Percentiles rank a stretch among this genome's conserved stretches.
Conservation (phyloP, 2,329 filamentous ascomycete species). For the Stachybotrys elegans region DNA sequence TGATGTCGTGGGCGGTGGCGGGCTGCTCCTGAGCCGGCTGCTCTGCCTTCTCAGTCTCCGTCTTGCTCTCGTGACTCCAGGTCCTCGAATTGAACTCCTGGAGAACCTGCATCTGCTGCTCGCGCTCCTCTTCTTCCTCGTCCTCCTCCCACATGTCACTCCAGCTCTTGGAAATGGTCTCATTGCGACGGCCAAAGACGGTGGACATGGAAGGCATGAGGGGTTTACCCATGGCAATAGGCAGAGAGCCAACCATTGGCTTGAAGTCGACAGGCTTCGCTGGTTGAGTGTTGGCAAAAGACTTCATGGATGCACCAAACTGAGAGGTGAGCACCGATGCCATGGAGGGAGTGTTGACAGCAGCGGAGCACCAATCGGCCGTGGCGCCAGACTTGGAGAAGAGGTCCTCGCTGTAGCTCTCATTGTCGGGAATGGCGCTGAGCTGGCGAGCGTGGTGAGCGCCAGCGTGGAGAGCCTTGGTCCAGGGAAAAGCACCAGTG, state of each 20-base stretch:
- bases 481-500: conserved; percentile 87
- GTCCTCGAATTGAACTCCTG: conserved; percentile 68
- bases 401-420: conserved; percentile 77
- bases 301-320: conserved; percentile 75
- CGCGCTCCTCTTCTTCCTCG: conserved; percentile 61
- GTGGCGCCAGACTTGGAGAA: conserved; percentile 73
- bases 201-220: conserved; percentile 67
- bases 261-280: conserved; percentile 34
- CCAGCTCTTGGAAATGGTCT: conserved; percentile 95
- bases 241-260: conserved; percentile 63
- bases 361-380: conserved; percentile 73
- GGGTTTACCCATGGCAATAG: conserved; percentile 76
- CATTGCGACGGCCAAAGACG: conserved; percentile 72
- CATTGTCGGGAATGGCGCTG: conserved; percentile 77
- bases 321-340: conserved; percentile 82
- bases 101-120: conserved; percentile 45
- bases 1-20: conserved; percentile 26
- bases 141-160: conserved; percentile 98
- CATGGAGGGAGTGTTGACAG: conserved; percentile 72
- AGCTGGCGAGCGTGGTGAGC: conserved; percentile 75
- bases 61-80: conserved; percentile 72
- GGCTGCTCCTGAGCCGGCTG: conserved; percentile 12
- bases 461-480: conserved; percentile 77
- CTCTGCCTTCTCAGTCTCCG: conserved; percentile 16
- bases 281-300: conserved; percentile 52